Percentiles rank a stretch among this genome's conserved stretches.
phyloP scores from a whole-genome alignment of 257 asterid species.

The Scutellaria minor region DNA sequence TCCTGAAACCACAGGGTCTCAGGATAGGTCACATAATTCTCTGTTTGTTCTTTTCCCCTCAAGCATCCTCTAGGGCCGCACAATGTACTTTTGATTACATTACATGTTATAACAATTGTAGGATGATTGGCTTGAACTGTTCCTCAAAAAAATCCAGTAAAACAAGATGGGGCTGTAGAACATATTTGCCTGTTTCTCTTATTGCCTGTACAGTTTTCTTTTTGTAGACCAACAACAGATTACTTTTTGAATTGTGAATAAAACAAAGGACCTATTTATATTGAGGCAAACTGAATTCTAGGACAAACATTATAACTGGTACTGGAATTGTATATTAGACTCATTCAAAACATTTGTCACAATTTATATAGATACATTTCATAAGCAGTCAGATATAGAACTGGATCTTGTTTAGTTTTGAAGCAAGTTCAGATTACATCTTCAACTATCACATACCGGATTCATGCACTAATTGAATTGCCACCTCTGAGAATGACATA shows the following conservation, averaged over 20 bases:
- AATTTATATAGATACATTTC: not conserved
- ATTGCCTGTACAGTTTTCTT: not conserved
- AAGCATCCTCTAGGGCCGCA: not conserved
- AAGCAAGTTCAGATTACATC: not conserved
- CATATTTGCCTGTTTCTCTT: not conserved
- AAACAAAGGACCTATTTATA: not conserved
- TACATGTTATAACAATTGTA: not conserved
- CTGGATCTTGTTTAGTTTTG: not conserved
- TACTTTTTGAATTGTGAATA: not conserved
- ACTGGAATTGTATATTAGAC: not conserved
- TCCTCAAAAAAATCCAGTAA: constrained; percentile 11
- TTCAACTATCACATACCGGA: not conserved
- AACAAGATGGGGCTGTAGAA: not conserved
- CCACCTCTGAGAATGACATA: not conserved
- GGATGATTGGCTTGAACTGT: not conserved
- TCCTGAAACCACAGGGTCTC: not conserved
- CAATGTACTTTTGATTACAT: not conserved
- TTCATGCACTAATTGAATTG: not conserved
- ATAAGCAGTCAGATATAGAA: not conserved
- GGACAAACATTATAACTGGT: not conserved
- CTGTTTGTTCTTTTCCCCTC: not conserved
- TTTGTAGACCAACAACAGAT: not conserved
- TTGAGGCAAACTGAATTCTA: not conserved
- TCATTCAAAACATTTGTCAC: not conserved
- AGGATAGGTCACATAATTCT: not conserved